A percentile compares a stretch with the other conserved stretches of the same genome.
phyloP scores from a whole-genome alignment of 164 flowering plant genomes.

The Dillenia suffruticosa region DNA sequence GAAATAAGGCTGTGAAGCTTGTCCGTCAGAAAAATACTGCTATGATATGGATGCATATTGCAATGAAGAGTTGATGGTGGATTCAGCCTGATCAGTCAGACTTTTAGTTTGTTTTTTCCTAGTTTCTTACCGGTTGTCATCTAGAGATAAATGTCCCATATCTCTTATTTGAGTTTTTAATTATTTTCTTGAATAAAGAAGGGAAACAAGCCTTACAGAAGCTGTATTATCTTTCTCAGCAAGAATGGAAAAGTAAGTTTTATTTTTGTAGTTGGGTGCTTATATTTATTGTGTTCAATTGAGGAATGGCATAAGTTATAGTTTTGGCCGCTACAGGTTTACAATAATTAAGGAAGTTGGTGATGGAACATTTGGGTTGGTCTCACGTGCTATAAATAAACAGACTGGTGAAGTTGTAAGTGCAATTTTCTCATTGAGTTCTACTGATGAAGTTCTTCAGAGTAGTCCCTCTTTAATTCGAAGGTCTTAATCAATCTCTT shows the following conservation, averaged over 20 bases:
- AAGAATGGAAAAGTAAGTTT: slow-evolving; percentile 78
- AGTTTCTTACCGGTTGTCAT: slow-evolving; percentile 1
- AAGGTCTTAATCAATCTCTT: not conserved
- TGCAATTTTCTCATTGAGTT: not conserved
- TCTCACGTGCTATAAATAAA: slow-evolving; percentile 90
- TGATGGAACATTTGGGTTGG: slow-evolving; percentile 96
- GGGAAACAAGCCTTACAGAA: slow-evolving; percentile 17
- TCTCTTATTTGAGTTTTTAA: slow-evolving; percentile 11
- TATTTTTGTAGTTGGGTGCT: not conserved
- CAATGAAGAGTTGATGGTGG: slow-evolving; percentile 34
- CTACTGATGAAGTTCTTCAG: not conserved
- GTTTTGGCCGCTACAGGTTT: slow-evolving; percentile 42
- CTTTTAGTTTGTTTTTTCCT: slow-evolving; percentile 14
- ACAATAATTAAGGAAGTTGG: slow-evolving; percentile 96
- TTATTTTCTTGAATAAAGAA: slow-evolving; percentile 31
- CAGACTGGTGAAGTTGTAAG: slow-evolving; percentile 93
- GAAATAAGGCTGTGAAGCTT: slow-evolving; percentile 48
- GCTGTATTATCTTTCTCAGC: slow-evolving; percentile 13
- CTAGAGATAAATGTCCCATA: slow-evolving; percentile 15
- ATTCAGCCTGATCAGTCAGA: slow-evolving; percentile 26
- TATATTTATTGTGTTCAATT: too few relatives aligned
- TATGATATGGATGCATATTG: slow-evolving; percentile 17
- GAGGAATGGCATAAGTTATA: too few relatives aligned
- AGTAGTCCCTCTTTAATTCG: not conserved
- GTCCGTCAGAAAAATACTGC: slow-evolving; percentile 26